These are phyloP conservation scores for Melaleuca alternifolia DNA, from an alignment of 345 rosid genomes.

Conservation along the genomic window DNA sequence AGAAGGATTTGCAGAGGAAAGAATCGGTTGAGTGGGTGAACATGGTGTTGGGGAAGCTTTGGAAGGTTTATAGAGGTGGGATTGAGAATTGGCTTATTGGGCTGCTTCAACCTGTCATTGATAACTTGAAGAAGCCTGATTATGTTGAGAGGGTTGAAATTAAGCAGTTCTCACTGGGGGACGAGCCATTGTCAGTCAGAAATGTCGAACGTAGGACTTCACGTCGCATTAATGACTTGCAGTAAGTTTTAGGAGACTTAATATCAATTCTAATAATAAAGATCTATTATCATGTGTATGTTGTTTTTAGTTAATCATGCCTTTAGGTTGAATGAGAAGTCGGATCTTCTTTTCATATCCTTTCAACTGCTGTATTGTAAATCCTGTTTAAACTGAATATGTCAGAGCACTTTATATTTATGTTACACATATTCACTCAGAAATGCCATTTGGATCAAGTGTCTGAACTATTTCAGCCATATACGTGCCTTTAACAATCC, in stretches of 20 bases:
- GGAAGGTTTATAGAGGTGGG: slow-evolving; percentile 93
- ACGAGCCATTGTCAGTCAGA: slow-evolving; percentile 89
- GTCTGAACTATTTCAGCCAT: neutral
- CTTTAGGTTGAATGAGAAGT: neutral
- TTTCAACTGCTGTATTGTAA: neutral
- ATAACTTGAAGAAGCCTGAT: slow-evolving; percentile 84
- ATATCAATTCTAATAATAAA: neutral
- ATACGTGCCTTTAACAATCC: neutral
- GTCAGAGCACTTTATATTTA: neutral
- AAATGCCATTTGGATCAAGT: neutral
- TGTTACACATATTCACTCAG: neutral
- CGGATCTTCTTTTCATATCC: neutral
- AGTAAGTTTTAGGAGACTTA: slow-evolving; percentile 35
- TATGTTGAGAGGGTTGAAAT: slow-evolving; percentile 90
- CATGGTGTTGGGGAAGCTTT: slow-evolving; percentile 91
- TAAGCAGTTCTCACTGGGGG: slow-evolving; percentile 90
- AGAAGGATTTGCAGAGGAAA: slow-evolving; percentile 92
- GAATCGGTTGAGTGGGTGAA: slow-evolving; percentile 99
- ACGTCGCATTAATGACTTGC: slow-evolving; percentile 85
- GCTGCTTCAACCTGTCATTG: slow-evolving; percentile 94
- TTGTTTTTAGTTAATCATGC: neutral
- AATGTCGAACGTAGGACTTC: slow-evolving; percentile 95
- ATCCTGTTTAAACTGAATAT: neutral
- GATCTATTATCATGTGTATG: neutral
- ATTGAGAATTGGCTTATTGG: slow-evolving; percentile 92